Base-by-base conservation (phyloP, 129 eudicot species). In the Arctium lappa region DNA sequence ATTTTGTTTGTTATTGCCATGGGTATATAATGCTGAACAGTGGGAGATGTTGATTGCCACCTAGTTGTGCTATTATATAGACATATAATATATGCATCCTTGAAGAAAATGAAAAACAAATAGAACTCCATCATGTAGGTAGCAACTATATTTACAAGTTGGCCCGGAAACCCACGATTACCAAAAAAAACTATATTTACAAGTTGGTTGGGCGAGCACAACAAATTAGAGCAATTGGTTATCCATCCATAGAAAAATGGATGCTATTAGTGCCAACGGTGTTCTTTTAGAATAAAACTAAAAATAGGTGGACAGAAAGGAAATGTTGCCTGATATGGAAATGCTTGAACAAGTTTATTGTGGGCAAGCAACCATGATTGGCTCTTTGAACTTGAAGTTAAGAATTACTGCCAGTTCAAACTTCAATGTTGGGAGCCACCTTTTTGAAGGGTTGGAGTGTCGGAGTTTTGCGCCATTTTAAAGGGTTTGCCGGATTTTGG, bases 1-100 rank as follows among this genome's bases (percentile, higher is more conserved):
- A 22, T 65, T 65, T 65, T 8, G 71, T 65, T 66, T 65, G 32
- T 81, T 34, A 82, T 72, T 82, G 76, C 65, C 36, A 22, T 39
- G 44, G 7, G 48, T 11, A n/a, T 36, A 36, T 70, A 69, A 72
- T 80, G n/a, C 46, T 34, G 36, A 36, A n/a, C 34, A 8, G 18
- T 53, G 18, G 6, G 65, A 53, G 15, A 53, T 53, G 65, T 53
- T 53, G 62, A 13, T 13, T 50, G 18, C 62, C 62, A 50, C 16
- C 56, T 46, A 50, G n/a, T 50, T 12, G 5, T 50, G 62, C n/a
- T 50, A 12, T 50, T 4, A 0, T 50, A 16, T 16, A 22, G 56
- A 77, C 29, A n/a, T n/a, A 34, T 60, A 62, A 56, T 37, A 38
- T 37, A 78, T 78, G 50, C 18, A 18, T 76, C 48, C 48, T 76